Evolutionary conservation across 495 filamentous ascomycete genomes (phyloP), one percentile per base, ranked within the genome.

Genomic region (Penicillium ochrochloron): DNA sequence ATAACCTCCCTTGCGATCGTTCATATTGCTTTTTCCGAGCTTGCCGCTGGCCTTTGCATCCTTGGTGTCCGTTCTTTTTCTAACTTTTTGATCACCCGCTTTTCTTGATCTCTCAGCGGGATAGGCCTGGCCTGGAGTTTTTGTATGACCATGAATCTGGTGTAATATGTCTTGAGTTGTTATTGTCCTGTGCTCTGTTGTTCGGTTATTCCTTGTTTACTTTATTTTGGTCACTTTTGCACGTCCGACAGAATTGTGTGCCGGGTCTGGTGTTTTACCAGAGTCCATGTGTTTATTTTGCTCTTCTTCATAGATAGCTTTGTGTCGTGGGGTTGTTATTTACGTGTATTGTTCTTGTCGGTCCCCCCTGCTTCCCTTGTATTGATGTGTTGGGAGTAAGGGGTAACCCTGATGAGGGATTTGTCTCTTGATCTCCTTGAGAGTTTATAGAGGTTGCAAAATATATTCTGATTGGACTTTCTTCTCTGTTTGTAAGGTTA

Each of bases 41-140:
- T 66, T 66, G 60, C 60, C 59, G 66, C 59, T 62, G 31, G 60
- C 60, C 60, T 57, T 62, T 66, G 63, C 62, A 71, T 71, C 54
- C 60, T 65, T 73, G 69, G 66, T 66, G 66, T 73, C 64, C 63
- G 31, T 67, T 71, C 68, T 33, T 62, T 66, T 15, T 21, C n/a
- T n/a, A n/a, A 8, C 25, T 19, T 58, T 27, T 41, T 42, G 25
- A 58, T 59, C 9, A 25, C n/a, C 33, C 62, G 58, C 62, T 9
- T 23, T 66, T 68, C 25, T 60, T 57, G 52, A 42, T 58, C 53
- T 31, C 42, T 42, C 60, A 55, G 54, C 58, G 60, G 68, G 60
- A 68, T 52, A 33, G 31, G 31, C 31, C 12, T 41, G 65, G 62
- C 56, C 55, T 53, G 66, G 68, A 67, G 71, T 70, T 68, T 46